Evolutionary conservation across 2,329 filamentous ascomycete species (phyloP).

Genomic region (Colletotrichum gigasporum): DNA sequence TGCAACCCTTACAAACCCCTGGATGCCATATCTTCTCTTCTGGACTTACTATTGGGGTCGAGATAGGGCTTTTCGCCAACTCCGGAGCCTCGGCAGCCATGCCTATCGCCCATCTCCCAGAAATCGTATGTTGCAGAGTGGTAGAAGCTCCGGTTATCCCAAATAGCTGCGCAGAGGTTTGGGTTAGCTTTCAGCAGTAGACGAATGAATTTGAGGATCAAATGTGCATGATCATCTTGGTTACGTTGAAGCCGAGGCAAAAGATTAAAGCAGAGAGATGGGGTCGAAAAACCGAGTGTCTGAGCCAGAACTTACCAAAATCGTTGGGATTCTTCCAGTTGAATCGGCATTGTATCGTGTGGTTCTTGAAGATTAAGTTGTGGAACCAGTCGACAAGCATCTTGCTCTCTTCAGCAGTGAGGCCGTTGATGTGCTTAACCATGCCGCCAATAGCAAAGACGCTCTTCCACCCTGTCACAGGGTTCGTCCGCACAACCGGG

Average conservation of each 20-base stretch:
- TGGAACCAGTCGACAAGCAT: constrained; percentile 56
- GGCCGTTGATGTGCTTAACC: constrained; percentile 62
- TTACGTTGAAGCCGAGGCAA: no score
- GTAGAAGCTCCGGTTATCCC: constrained; percentile 67
- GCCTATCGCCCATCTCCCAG: constrained; percentile 50
- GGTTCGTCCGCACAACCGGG: constrained; percentile 67
- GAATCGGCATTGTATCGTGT: constrained; percentile 64
- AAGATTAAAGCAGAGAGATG: no score
- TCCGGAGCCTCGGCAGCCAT: constrained; percentile 50
- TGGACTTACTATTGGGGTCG: constrained; percentile 45
- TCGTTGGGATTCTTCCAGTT: constrained; percentile 60
- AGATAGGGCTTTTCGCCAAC: constrained; percentile 53
- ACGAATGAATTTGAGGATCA: no score
- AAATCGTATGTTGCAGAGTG: constrained; percentile 71
- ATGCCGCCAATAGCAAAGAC: constrained; percentile 60
- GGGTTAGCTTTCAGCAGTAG: no score
- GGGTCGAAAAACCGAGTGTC: no score
- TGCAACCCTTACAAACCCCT: no score
- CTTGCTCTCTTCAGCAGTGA: constrained; percentile 63
- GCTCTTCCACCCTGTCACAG: constrained; percentile 66
- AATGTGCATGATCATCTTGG: no score
- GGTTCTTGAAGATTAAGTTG: constrained; percentile 60
- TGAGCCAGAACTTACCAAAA: constrained; percentile 39
- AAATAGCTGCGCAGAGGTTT: constrained; percentile 66
- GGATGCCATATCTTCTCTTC: constrained; percentile 45